Base-by-base conservation (phyloP, 495 filamentous ascomycete species). In the Annulohypoxylon bovei region DNA sequence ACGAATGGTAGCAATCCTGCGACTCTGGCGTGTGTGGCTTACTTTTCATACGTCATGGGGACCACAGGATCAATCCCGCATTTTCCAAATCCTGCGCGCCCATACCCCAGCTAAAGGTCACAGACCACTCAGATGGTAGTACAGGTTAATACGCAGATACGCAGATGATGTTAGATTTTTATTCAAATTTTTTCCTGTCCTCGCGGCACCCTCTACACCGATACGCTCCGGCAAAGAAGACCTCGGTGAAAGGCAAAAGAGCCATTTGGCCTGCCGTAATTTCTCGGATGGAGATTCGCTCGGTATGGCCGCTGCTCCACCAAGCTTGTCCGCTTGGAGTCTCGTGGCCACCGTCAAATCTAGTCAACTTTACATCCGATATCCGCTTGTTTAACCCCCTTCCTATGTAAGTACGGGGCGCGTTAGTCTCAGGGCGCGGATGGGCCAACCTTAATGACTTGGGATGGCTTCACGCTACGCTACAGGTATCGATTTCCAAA, bases 271-370 rank as follows among this genome's bases (percentile, higher is more conserved):
- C 62, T 67, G 61, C 70, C 73, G 68, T 49, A 58, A 18, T 71
- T 72, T 69, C 69, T 66, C 67, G 67, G 54, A 57, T 60, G 49
- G 60, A 47, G 44, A 75, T 74, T 73, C 75, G 69, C 50, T 73
- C 75, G 75, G 75, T 50, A 72, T 75, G 58, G 49, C 75, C 75
- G 75, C 35, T 56, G 47, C 73, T 72, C 75, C 72, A 77, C 75
- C 63, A 67, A 61, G 39, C 52, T 71, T 74, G 62, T 28, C 63
- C 67, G 62, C 63, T 67, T 67, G 30, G 23, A 70, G 59, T 73
- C 57, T 73, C 35, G 57, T 70, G 50, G 71, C 65, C 58, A 68
- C 64, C 59, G 70, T 72, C 65, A 50, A 68, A 32, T 68, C 53
- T 53, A 23, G 70, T 72, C 70, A 54, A 68, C 46, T 67, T 46